Percentiles rank a stretch among this genome's conserved stretches.
Conservation (phyloP, 306 rosid species). For the Casuarina equisetifolia region DNA sequence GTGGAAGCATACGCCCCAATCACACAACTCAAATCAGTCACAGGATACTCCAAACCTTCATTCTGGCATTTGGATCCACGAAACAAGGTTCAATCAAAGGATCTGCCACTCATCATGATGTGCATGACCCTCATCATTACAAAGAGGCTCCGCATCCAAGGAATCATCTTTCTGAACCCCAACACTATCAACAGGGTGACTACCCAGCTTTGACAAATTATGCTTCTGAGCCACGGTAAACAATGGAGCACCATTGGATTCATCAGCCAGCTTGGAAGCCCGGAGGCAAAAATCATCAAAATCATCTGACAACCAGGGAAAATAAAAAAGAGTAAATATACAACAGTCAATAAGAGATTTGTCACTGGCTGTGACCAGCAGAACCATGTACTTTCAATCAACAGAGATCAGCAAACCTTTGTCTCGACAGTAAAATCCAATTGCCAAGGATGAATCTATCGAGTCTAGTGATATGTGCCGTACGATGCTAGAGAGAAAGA, state of each 20-base stretch:
- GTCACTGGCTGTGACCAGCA: slow-evolving; percentile 7
- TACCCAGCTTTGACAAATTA: slow-evolving; percentile 41
- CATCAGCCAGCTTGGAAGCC: slow-evolving; percentile 78
- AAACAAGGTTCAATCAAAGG: slow-evolving; percentile 35
- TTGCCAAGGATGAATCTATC: slow-evolving; percentile 90
- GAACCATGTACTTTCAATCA: slow-evolving; percentile 15
- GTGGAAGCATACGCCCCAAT: neutral
- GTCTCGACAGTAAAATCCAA: slow-evolving; percentile 94
- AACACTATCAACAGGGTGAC: slow-evolving; percentile 29
- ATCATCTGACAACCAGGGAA: slow-evolving; percentile 56
- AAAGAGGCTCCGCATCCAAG: slow-evolving; percentile 26
- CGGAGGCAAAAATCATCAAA: slow-evolving; percentile 76
- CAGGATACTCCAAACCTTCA: slow-evolving; percentile 6
- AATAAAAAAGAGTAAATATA: slow-evolving; percentile 15
- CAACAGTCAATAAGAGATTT: slow-evolving; percentile 8
- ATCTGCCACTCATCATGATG: slow-evolving; percentile 91
- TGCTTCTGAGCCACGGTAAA: slow-evolving; percentile 73
- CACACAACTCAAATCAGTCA: slow-evolving; percentile 10
- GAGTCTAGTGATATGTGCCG: slow-evolving; percentile 74
- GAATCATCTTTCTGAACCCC: slow-evolving; percentile 40
- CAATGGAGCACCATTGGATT: slow-evolving; percentile 86
- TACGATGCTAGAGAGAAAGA: slow-evolving; percentile 36
- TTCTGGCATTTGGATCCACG: slow-evolving; percentile 14
- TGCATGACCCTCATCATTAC: slow-evolving; percentile 38
- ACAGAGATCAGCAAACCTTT: slow-evolving; percentile 57